A percentile compares a stretch with the other conserved stretches of the same genome.
Conservation (phyloP, 2,329 filamentous ascomycete genomes). For the Fusarium circinatum region DNA sequence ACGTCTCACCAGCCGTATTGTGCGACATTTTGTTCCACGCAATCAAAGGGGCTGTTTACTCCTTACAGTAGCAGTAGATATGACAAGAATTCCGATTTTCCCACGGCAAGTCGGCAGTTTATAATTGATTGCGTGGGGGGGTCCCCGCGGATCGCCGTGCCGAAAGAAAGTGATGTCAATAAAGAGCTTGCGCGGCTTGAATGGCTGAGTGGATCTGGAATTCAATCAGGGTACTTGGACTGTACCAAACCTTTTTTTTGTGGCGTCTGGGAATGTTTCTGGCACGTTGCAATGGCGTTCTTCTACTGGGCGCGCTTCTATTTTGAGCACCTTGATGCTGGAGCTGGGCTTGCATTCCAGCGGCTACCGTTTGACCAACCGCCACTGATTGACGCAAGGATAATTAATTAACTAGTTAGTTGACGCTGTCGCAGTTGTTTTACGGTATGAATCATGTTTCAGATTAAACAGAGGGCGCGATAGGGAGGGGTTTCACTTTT, state of each 20-base stretch:
- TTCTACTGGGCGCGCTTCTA: not conserved
- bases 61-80: not conserved
- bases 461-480: not conserved
- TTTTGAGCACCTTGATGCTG: not conserved
- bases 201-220: not conserved
- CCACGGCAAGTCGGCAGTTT: conserved; percentile 4
- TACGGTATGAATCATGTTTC: conserved; percentile 20
- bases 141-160: conserved; percentile 8
- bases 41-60: not conserved
- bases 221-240: not conserved
- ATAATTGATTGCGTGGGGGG: not conserved
- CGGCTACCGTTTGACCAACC: not conserved
- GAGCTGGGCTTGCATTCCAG: not conserved
- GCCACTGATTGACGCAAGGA: not conserved
- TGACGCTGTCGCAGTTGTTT: not conserved
- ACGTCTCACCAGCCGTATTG: conserved; percentile 13
- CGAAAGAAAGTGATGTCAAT: not conserved
- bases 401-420: not conserved
- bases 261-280: not conserved
- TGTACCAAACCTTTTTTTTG: not conserved
- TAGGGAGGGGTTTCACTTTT: conserved; percentile 1
- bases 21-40: conserved; percentile 3
- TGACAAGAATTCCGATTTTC: not conserved
- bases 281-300: not conserved
- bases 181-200: conserved; percentile 21